Evolutionary conservation across 2,329 filamentous ascomycete genomes (phyloP), one percentile per base, ranked within the genome.

Genomic region (Beauveria bassiana): DNA sequence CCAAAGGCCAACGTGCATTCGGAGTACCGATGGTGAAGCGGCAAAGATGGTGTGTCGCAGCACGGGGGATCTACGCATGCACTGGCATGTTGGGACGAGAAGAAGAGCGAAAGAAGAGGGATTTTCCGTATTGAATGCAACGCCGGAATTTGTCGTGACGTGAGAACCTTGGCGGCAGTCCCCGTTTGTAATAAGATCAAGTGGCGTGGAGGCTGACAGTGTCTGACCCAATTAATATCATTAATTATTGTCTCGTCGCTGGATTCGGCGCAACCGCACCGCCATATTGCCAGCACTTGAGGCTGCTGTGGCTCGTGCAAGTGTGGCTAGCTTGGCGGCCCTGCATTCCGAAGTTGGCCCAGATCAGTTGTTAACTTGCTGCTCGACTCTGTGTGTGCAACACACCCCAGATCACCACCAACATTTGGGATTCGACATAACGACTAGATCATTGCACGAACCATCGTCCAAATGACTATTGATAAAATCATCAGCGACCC

Each of bases 401-500:
- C 18, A 9, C 18, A 16, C 40, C 40, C 5, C 40, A 24, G 14
- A 34, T 10, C 9, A 7, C 34, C 4, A 18, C n/a, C 12, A 10
- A n/a, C 14, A 22, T 51, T 9, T 26, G 8, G 2, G 12, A 14
- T 31, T 51, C 22, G 3, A 18, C 7, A 9, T 18, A 12, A 31
- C 24, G 16, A 20, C 45, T 9, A 16, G 22, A 42, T 28, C 47
- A 10, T 8, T 28, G 6, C 24, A n/a, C 9, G 24, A 10, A 51
- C 3, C 20, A 18, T 2, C 12, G 9, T 28, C 46, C 63, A 31
- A 10, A 77, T 78, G 76, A 69, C 73, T 12, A 69, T 76, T 67
- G 74, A 75, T 53, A 70, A 73, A 43, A 71, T 78, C 49, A 70
- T 79, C 61, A 74, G 70, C 24, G 76, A 79, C 60, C 71, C 75